Evolutionary conservation across 2,329 filamentous ascomycete genomes (phyloP).

Genomic region (Penicillium sp.): DNA sequence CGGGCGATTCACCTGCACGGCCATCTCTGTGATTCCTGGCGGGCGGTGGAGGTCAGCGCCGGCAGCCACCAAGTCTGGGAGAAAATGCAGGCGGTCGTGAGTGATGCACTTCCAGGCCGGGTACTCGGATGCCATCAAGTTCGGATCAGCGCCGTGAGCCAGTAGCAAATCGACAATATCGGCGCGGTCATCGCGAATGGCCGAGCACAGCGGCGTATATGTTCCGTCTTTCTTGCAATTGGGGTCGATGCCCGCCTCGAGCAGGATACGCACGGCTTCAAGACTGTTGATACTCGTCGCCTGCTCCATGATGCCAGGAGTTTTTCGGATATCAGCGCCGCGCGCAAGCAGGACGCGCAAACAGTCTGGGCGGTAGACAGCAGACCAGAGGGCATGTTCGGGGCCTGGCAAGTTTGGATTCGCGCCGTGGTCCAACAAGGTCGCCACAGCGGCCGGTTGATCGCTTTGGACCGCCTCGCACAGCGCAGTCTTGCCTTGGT

Average conservation of each 20-base stretch:
- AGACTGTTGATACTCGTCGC: constrained; percentile 63
- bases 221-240: constrained; percentile 63
- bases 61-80: constrained; percentile 59
- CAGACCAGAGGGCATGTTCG: constrained; percentile 67
- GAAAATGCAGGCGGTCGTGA: constrained; percentile 60
- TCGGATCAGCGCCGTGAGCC: constrained; percentile 51
- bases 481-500: constrained; percentile 61
- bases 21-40: constrained; percentile 64
- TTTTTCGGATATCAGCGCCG: constrained; percentile 60
- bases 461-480: constrained; percentile 60
- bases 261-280: constrained; percentile 58
- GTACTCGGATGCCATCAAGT: constrained; percentile 60
- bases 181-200: constrained; percentile 63
- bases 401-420: constrained; percentile 67
- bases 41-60: constrained; percentile 59
- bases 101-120: constrained; percentile 68
- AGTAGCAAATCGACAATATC: constrained; percentile 62
- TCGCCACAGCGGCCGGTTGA: constrained; percentile 56
- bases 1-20: constrained; percentile 60
- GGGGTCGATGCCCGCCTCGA: constrained; percentile 59
- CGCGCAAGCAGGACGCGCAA: constrained; percentile 58
- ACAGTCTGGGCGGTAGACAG: constrained; percentile 58
- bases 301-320: constrained; percentile 63
- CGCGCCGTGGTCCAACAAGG: constrained; percentile 58
- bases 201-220: constrained; percentile 66